Percentiles rank a stretch among this genome's conserved stretches.
Conservation (phyloP, 345 rosid genomes). For the Syzygium grande region DNA sequence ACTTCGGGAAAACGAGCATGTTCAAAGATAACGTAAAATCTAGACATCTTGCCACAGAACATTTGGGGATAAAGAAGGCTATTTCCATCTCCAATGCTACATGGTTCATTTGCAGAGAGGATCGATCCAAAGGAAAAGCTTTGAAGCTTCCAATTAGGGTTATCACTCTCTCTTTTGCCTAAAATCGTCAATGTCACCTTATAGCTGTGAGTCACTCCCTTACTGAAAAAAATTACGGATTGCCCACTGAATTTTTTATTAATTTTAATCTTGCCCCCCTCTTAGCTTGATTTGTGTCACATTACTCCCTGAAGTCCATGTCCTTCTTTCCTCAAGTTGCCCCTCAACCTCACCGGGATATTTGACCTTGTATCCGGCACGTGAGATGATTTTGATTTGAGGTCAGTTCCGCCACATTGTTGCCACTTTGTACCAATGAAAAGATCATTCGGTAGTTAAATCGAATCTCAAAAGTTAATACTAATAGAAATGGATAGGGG, state of each 20-base stretch:
- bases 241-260: background rate
- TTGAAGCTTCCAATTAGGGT: background rate
- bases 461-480: background rate
- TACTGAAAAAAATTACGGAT: background rate
- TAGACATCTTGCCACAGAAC: background rate
- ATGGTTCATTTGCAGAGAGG: background rate
- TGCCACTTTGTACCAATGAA: background rate
- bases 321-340: background rate
- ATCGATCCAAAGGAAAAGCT: background rate
- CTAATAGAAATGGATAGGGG: background rate
- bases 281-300: background rate
- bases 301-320: background rate
- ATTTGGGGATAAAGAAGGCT: background rate
- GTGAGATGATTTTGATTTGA: background rate
- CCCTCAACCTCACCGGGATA: background rate
- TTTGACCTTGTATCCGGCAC: background rate
- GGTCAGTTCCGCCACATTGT: background rate
- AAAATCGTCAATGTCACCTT: background rate
- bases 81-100: background rate
- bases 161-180: background rate
- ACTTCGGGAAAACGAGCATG: background rate
- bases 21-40: background rate
- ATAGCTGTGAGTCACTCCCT: background rate
- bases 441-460: background rate
- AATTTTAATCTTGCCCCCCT: background rate